Conservation (phyloP, 768 basidiomycete genomes). For the Leccinum subgranulosum region DNA sequence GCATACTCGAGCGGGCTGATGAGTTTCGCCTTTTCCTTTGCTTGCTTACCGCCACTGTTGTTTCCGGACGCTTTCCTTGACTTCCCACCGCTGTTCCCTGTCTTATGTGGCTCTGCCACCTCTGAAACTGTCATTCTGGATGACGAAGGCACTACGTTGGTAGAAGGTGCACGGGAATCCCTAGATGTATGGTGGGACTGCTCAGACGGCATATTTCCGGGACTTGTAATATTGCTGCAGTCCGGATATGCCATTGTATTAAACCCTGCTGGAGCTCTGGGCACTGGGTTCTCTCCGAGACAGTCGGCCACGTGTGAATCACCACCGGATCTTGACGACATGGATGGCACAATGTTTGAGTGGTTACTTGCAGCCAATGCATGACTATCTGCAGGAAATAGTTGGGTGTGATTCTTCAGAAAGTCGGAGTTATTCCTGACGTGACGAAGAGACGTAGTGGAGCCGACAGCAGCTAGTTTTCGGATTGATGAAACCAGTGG, state of each 20-base stretch:
- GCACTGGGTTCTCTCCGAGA: background rate
- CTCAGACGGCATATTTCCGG: constrained; percentile 2
- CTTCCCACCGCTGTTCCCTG: constrained; percentile 21
- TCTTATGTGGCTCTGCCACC: constrained; percentile 15
- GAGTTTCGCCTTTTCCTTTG: constrained; percentile 39
- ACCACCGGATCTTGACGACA: background rate
- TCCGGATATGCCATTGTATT: constrained; percentile 1
- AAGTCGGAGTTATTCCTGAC: background rate
- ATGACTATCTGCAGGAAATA: background rate
- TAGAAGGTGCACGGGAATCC: background rate
- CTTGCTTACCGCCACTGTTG: constrained; percentile 24
- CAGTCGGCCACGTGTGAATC: background rate
- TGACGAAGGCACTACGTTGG: background rate
- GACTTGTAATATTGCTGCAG: constrained; percentile 23
- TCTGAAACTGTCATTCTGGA: background rate
- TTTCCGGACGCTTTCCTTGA: background rate
- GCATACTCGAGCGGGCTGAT: constrained; percentile 56
- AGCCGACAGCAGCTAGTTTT: background rate
- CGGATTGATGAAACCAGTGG: background rate
- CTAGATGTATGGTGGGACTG: background rate
- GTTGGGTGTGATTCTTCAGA: background rate
- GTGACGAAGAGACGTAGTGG: constrained; percentile 13
- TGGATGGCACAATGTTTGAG: background rate
- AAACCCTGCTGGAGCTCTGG: constrained; percentile 8
- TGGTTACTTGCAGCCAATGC: background rate